phyloP scores from a whole-genome alignment of 2,329 filamentous ascomycete genomes.

The Annulohypoxylon truncatum region DNA sequence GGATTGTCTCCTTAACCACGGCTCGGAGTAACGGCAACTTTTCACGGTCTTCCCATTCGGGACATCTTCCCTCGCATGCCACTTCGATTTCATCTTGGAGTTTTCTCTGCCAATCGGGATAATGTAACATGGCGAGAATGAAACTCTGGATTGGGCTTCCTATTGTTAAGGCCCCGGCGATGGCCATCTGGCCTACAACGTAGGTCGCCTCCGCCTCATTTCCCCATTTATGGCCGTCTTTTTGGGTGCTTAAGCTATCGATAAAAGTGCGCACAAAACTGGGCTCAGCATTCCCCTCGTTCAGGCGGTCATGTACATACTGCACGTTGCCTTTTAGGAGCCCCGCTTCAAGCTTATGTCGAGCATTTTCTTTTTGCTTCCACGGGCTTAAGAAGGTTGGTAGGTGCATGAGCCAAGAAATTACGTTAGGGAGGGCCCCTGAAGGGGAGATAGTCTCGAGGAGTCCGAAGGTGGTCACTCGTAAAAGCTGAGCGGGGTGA shows the following conservation, averaged over 20 bases:
- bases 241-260: constrained; percentile 42
- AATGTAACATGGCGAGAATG: constrained; percentile 55
- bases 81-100: constrained; percentile 63
- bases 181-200: constrained; percentile 61
- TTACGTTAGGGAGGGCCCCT: constrained; percentile 57
- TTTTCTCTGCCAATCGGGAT: constrained; percentile 54
- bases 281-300: constrained; percentile 51
- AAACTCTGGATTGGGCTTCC: constrained; percentile 59
- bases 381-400: constrained; percentile 57
- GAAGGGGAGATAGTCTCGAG: constrained; percentile 60
- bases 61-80: constrained; percentile 57
- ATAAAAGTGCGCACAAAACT: constrained; percentile 59
- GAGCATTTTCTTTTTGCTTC: constrained; percentile 57
- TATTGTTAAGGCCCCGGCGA: constrained; percentile 59
- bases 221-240: constrained; percentile 46
- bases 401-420: constrained; percentile 55
- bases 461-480: constrained; percentile 59
- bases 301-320: constrained; percentile 52
- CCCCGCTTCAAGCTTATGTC: constrained; percentile 55
- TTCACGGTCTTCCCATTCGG: constrained; percentile 60
- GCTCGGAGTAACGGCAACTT: constrained; percentile 60
- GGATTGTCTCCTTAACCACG: constrained; percentile 62
- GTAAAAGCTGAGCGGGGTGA: constrained; percentile 54
- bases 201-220: constrained; percentile 55
- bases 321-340: constrained; percentile 54